phyloP scores from a whole-genome alignment of 2,329 filamentous ascomycete genomes.

The Chalara sp. region DNA sequence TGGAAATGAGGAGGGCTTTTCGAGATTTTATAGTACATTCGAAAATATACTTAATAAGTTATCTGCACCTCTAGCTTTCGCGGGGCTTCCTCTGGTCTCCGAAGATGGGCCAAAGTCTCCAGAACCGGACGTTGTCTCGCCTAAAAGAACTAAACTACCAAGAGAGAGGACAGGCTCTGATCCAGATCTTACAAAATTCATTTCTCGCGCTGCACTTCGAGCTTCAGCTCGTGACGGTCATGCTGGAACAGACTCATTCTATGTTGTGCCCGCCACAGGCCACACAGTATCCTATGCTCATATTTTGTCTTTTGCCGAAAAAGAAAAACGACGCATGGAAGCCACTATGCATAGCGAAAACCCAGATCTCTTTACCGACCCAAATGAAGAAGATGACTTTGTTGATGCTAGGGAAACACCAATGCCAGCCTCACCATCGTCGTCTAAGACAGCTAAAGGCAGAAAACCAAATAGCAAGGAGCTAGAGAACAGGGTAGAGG shows the following conservation, averaged over 20 bases:
- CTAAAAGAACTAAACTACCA: conserved; percentile 25
- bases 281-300: conserved; percentile 91
- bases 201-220: conserved; percentile 77
- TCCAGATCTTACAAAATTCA: conserved; percentile 75
- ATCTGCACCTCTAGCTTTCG: conserved; percentile 86
- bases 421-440: conserved; percentile 35
- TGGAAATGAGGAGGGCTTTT: conserved; percentile 69
- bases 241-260: conserved; percentile 70
- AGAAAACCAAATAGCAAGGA: conserved; percentile 36
- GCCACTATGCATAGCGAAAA: conserved; percentile 38
- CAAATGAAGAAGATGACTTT: conserved; percentile 77
- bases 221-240: conserved; percentile 67
- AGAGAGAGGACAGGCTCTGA: conserved; percentile 37
- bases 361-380: conserved; percentile 32
- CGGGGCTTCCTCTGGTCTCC: conserved; percentile 71
- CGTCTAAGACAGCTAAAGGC: conserved; percentile 29
- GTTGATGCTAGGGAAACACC: conserved; percentile 74
- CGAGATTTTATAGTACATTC: conserved; percentile 87
- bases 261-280: conserved; percentile 86
- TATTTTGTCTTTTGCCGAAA: conserved; percentile 67
- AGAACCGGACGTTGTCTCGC: conserved; percentile 30
- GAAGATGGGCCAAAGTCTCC: conserved; percentile 35
- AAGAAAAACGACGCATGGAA: conserved; percentile 54
- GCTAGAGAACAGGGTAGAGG: conserved; percentile 68
- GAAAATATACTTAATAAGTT: conserved; percentile 82